A percentile compares a stretch with the other conserved stretches of the same genome.
Evolutionary conservation across 2,329 filamentous ascomycete genomes (phyloP).

Genomic region (Trichoderma sp.): DNA sequence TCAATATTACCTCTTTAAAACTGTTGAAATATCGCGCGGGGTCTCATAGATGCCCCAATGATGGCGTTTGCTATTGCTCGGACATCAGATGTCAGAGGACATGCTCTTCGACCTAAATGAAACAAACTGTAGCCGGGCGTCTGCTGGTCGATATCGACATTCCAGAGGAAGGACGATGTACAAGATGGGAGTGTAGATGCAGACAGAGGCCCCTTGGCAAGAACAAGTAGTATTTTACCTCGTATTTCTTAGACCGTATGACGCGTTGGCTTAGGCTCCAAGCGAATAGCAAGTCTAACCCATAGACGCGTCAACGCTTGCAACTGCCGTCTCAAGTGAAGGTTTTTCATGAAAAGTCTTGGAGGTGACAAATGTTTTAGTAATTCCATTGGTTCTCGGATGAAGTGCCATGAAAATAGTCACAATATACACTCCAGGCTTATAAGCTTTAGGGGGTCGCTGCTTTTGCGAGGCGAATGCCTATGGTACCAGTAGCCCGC

Average conservation of each 20-base stretch:
- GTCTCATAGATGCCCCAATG: not conserved
- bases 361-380: not conserved
- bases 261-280: not conserved
- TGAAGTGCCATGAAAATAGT: accelerated
- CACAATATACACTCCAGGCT: not conserved
- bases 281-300: not conserved
- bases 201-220: not conserved
- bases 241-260: not conserved
- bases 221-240: not conserved
- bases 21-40: not conserved
- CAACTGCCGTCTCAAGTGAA: not conserved
- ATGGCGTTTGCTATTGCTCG: not conserved
- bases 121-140: not conserved
- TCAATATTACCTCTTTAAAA: not conserved
- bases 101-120: not conserved
- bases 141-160: not conserved
- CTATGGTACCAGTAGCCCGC: not conserved
- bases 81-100: not conserved
- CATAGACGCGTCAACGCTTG: not conserved
- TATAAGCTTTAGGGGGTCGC: not conserved
- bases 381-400: not conserved
- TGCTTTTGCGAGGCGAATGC: not conserved
- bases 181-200: not conserved
- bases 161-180: not conserved
- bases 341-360: not conserved